Evolutionary conservation across 768 basidiomycete genomes (phyloP), one percentile per base, ranked within the genome.

Genomic region (Amanita thiersii): DNA sequence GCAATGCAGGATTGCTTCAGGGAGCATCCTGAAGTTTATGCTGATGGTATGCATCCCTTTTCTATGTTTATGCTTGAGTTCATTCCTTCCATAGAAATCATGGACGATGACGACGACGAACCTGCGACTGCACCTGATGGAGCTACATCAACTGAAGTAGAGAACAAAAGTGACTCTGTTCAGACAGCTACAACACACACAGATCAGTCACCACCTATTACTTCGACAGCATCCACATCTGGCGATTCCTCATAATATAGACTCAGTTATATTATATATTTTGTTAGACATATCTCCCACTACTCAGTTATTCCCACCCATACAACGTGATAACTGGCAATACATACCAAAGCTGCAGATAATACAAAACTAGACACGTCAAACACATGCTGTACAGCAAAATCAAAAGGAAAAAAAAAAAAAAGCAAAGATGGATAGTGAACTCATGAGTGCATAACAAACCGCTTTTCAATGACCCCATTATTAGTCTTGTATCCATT

Each of bases 1-100:
- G 81, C 69, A 14, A 99, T 99, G 96, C 96, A 99, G 56, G 80
- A 83, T 41, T 99, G 96, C 72, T 98, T 99, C 73, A 78, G 92
- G 52, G 81, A 78, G 45, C 88, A 98, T 61, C 94, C 94, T 0
- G 93, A 98, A 18, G 72, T 90, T n/a, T 98, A 98, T 59, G 89
- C 81, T 11, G 87, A 90, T 50, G 92, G 92, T 92, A 62, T 47
- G 86, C 60, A 7, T 19, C 29, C 3, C 39, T 39, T 39, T 45
- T 12, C 12, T 29, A 3, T 39, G 14, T 39, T 39, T 35, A 20
- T 36, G 44, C 40, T 52, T 29, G n/a, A 3, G 18, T 33, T 30
- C 35, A 40, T 47, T 40, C 40, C 35, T 20, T 40, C 17, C 25
- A 37, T 43, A 82, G 81, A 84, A 66, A 77, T 82, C 12, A 77